Evolutionary conservation across 2,329 filamentous ascomycete species (phyloP).

Genomic region (Colletotrichum sp.): DNA sequence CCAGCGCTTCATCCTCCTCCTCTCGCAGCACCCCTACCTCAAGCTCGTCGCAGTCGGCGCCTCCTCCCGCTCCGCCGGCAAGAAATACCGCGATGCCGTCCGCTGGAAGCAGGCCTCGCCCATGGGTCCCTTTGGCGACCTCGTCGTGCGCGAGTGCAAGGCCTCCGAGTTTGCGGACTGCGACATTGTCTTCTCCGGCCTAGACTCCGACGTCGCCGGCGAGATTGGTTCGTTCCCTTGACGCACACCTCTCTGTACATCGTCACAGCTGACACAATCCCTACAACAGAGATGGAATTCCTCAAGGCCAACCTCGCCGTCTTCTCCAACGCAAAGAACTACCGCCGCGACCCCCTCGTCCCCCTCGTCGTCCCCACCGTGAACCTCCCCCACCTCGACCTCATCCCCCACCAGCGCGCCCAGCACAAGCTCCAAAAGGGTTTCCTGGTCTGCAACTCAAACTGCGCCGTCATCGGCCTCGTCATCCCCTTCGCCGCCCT

Average conservation of each 20-base stretch:
- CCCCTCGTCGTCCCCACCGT: constrained; percentile 95
- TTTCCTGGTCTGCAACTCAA: constrained; percentile 96
- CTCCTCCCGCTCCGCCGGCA: constrained; percentile 86
- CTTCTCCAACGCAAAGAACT: constrained; percentile 98
- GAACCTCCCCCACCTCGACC: constrained; percentile 84
- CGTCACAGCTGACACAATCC: background rate
- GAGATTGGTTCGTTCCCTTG: constrained; percentile 72
- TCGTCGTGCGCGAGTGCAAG: constrained; percentile 86
- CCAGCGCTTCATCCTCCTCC: constrained; percentile 92
- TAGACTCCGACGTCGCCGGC: constrained; percentile 91
- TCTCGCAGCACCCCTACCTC: constrained; percentile 86
- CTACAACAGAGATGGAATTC: constrained; percentile 81
- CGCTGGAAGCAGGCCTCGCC: constrained; percentile 91
- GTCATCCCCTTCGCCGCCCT: constrained; percentile 95
- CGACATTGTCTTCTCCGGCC: constrained; percentile 90
- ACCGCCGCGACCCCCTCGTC: constrained; percentile 87
- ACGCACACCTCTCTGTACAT: background rate
- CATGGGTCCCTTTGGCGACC: constrained; percentile 79
- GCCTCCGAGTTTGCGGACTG: constrained; percentile 86
- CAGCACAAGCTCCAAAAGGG: constrained; percentile 78
- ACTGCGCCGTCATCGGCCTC: constrained; percentile 95
- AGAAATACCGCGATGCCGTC: constrained; percentile 93
- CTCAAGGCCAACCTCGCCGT: constrained; percentile 86
- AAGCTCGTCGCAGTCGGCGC: constrained; percentile 88
- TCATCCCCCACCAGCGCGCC: constrained; percentile 87